A percentile compares a stretch with the other conserved stretches of the same genome.
These are phyloP conservation scores for Trichoderma sp. DNA, from an alignment of 2,329 filamentous ascomycete genomes.

Conservation along the genomic window DNA sequence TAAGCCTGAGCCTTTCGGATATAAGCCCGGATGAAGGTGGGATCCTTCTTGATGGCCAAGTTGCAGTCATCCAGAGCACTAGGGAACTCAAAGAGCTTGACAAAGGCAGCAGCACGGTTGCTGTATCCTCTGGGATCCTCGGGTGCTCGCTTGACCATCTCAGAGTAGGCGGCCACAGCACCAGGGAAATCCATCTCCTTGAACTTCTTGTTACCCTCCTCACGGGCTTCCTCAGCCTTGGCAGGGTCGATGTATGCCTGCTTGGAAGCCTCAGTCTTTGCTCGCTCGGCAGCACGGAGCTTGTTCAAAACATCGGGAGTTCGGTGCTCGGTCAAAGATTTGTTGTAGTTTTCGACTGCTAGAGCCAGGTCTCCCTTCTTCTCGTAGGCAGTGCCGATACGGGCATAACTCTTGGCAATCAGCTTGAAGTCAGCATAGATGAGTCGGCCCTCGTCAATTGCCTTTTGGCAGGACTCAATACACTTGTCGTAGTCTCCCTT, in stretches of 20 bases:
- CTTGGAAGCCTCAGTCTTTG: conserved; percentile 72
- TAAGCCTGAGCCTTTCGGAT: conserved; percentile 94
- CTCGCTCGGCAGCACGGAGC: conserved; percentile 85
- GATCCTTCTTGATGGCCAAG: conserved; percentile 83
- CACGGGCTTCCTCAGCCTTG: conserved; percentile 92
- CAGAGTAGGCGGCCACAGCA: conserved; percentile 87
- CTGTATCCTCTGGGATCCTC: conserved; percentile 92
- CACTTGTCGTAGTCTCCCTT: conserved; percentile 90
- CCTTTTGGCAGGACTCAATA: conserved; percentile 83
- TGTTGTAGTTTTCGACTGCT: conserved; percentile 88
- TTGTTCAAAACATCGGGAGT: conserved; percentile 92
- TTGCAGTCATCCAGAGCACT: conserved; percentile 91
- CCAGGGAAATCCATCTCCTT: conserved; percentile 95
- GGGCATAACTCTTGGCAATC: conserved; percentile 96
- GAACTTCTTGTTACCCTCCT: conserved; percentile 94
- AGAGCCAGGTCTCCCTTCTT: conserved; percentile 75
- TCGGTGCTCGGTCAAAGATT: conserved; percentile 92
- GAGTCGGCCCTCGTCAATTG: conserved; percentile 83
- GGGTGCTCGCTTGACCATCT: conserved; percentile 96
- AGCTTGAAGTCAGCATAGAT: conserved; percentile 96
- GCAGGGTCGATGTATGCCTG: conserved; percentile 82
- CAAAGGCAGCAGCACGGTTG: conserved; percentile 93
- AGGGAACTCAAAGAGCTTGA: conserved; percentile 95
- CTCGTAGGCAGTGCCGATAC: conserved; percentile 92
- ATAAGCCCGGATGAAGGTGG: conserved; percentile 91